phyloP scores from a whole-genome alignment of 768 basidiomycete genomes.

The Imleria badia region DNA sequence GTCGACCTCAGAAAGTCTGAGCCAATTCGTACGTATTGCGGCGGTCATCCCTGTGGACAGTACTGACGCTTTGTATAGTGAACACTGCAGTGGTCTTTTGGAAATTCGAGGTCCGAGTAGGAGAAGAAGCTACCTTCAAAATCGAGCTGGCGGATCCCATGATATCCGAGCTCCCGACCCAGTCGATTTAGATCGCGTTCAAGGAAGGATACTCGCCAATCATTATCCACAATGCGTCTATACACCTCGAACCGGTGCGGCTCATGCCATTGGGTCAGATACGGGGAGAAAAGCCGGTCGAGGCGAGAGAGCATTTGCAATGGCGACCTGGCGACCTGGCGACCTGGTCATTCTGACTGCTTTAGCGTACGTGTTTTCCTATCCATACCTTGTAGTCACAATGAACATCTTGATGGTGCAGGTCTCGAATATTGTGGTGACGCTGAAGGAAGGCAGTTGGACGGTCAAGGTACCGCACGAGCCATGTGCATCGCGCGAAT shows the following conservation, averaged over 20 bases:
- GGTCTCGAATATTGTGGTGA: slow-evolving; percentile 49
- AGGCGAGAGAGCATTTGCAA: slow-evolving; percentile 44
- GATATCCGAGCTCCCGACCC: slow-evolving; percentile 60
- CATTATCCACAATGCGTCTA: slow-evolving; percentile 42
- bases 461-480: slow-evolving; percentile 60
- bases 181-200: slow-evolving; percentile 60
- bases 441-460: slow-evolving; percentile 64
- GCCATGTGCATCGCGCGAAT: slow-evolving; percentile 39
- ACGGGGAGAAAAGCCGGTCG: slow-evolving; percentile 33
- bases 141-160: slow-evolving; percentile 52
- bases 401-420: slow-evolving; percentile 6
- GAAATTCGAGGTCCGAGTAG: slow-evolving; percentile 58
- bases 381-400: background rate
- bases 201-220: slow-evolving; percentile 49
- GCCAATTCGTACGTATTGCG: slow-evolving; percentile 55
- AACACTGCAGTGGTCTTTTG: slow-evolving; percentile 70
- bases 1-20: slow-evolving; percentile 65
- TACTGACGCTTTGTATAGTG: slow-evolving; percentile 43
- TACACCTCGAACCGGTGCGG: slow-evolving; percentile 14
- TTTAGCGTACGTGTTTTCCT: slow-evolving; percentile 48
- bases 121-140: slow-evolving; percentile 71
- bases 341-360: slow-evolving; percentile 55
- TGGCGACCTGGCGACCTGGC: slow-evolving; percentile 62
- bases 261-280: slow-evolving; percentile 47
- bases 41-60: background rate